Evolutionary conservation across 1,284 basidiomycete genomes (phyloP), one percentile per base, ranked within the genome.

Genomic region (Naganishia sp.): DNA sequence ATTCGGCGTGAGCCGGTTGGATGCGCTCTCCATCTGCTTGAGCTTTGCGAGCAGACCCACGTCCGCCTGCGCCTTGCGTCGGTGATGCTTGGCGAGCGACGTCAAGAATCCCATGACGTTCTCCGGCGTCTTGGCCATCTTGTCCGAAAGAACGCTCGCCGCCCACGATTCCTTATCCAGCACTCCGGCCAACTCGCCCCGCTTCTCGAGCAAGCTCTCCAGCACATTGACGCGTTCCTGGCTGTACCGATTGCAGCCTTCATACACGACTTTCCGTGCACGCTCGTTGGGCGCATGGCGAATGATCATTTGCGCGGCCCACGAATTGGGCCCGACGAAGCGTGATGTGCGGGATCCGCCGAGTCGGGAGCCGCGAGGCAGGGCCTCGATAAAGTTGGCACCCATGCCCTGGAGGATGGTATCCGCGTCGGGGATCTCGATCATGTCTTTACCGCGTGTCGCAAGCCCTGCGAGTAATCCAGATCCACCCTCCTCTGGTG

Each of bases 111-210:
- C 86, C 67, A 82, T 83, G 28, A 96, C 93, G 76, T 95, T 92
- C 87, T 89, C 87, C 56, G 92, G 92, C 47, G 85, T 89, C 78
- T 89, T 91, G 5, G 92, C 93, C 94, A 97, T 97, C 81, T 95
- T 97, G 79, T 96, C 93, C 35, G 86, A 85, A 7, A 96, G 83
- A 0, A 88, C 85, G 83, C 95, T 89, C 67, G 90, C 86, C 0
- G 87, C 90, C 81, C 86, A 97, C 70, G 88, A 93, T 50, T 87
- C 82, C 72, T 87, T 86, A 9, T 94, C 93, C 21, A 94, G 87
- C 21, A 96, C 80, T 28, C 81, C 84, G 0, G 94, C 92, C 10
- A 95, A 82, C 72, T 92, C 85, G 9, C 87, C 89, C 25, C 94
- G 85, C 52, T 86, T 86, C 41, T 82, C 82, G 21, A 98, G 80